Evolutionary conservation across 331 rosid species (phyloP).

Genomic region (Cydonia oblonga): DNA sequence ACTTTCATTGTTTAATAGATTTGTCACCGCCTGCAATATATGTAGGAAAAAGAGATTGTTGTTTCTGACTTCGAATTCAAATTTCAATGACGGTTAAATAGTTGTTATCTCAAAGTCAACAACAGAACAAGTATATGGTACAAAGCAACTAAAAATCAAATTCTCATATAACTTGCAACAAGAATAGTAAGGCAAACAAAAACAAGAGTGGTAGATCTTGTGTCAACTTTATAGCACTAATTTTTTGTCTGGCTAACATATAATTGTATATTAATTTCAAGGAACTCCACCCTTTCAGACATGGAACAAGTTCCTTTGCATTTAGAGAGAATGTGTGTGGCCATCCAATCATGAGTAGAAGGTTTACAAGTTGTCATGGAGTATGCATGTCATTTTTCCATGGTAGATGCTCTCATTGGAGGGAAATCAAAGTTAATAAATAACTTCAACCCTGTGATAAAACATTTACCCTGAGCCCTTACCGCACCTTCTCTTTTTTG

Average conservation of each 20-base stretch:
- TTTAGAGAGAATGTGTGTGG: not conserved
- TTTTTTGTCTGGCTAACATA: not conserved
- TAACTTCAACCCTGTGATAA: not conserved
- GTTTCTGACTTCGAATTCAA: slow-evolving; percentile 16
- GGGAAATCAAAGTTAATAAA: not conserved
- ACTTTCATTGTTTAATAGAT: slow-evolving; percentile 62
- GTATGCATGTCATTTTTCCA: not conserved
- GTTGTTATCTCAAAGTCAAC: not conserved
- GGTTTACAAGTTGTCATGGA: not conserved
- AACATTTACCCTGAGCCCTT: not conserved
- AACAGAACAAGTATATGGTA: not conserved
- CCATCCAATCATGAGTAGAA: not conserved
- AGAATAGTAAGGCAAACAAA: not conserved
- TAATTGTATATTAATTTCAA: not conserved
- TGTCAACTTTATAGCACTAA: not conserved
- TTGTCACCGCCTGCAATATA: slow-evolving; percentile 68
- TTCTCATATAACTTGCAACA: not conserved
- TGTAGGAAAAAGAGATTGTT: slow-evolving; percentile 11
- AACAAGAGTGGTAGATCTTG: not conserved
- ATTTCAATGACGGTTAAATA: not conserved
- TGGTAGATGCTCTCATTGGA: not conserved
- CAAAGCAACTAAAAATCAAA: not conserved
- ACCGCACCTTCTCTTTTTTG: not conserved
- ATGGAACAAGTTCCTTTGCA: not conserved
- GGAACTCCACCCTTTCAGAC: not conserved